Evolutionary conservation across 768 basidiomycete species (phyloP).

Genomic region (Brasilioporus rufonigricans): DNA sequence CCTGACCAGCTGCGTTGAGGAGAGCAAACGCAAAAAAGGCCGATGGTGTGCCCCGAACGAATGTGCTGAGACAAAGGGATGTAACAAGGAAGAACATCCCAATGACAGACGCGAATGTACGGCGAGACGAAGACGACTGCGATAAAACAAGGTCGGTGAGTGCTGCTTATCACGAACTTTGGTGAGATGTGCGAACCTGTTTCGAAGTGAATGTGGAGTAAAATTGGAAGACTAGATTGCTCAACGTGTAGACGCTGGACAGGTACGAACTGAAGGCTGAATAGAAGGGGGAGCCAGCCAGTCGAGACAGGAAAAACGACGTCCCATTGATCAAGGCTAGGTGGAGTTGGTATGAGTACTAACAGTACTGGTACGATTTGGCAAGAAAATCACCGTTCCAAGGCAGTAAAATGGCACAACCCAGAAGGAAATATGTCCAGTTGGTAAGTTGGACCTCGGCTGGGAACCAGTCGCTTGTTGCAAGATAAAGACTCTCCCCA

Average conservation of each 20-base stretch:
- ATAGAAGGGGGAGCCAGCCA: constrained; percentile 57
- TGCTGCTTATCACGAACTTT: not conserved
- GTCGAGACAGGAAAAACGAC: constrained; percentile 73
- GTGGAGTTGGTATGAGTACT: constrained; percentile 2
- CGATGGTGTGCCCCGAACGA: constrained; percentile 49
- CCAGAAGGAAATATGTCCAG: constrained; percentile 72
- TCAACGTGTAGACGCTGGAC: constrained; percentile 57
- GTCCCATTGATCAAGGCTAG: constrained; percentile 84
- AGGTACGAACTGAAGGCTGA: constrained; percentile 66
- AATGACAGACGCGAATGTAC: constrained; percentile 52
- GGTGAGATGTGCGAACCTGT: constrained; percentile 43
- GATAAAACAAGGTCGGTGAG: constrained; percentile 3
- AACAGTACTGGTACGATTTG: not conserved
- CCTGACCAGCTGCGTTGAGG: constrained; percentile 56
- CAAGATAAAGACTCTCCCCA: constrained; percentile 7
- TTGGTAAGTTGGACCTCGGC: constrained; percentile 43
- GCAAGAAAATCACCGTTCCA: constrained; percentile 74
- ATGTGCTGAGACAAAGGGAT: constrained; percentile 66
- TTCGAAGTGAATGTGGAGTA: constrained; percentile 71
- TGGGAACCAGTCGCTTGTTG: constrained; percentile 24
- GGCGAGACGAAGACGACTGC: constrained; percentile 60
- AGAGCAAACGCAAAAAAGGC: constrained; percentile 67
- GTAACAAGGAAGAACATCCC: constrained; percentile 51
- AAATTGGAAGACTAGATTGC: constrained; percentile 68
- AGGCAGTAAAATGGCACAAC: constrained; percentile 76